Evolutionary conservation across 2,329 filamentous ascomycete species (phyloP), one percentile per base, ranked within the genome.

Genomic region (Pleoardoris graminearum): DNA sequence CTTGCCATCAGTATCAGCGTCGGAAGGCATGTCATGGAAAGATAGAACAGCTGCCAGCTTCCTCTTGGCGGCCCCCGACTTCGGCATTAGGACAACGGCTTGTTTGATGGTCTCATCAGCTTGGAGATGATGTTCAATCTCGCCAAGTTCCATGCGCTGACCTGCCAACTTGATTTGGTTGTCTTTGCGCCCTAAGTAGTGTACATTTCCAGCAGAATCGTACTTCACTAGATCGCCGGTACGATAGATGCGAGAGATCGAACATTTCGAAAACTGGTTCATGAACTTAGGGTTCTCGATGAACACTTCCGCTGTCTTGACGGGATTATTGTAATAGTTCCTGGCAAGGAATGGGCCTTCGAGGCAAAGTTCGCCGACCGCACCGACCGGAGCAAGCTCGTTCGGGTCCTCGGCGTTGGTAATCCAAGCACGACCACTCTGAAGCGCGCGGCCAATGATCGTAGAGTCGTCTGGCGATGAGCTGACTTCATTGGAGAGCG

Each of bases 21-120:
- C 45, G 4, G 33, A 12, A 10, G 42, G 21, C 7, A 67, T 52
- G 7, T 55, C 60, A 19, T 72, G 67, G 21, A 77, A 60, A 21
- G 73, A 74, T 48, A 79, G 55, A 2, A 81, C 72, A 10, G 76
- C 71, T 6, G 76, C 72, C n/a, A 80, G 71, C n/a, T 73, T 75
- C 50, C 75, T 69, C 50, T 76, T 72, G n/a, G 71, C 67, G 2
- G 66, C 72, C 1, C 76, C 76, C 14, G 46, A 45, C 54, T 77
- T 76, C 3, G 76, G 74, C 52, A 80, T 61, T 14, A 76, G 65
- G 3, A 79, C 76, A 42, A 79, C 69, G 3, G 70, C 72, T 53
- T 77, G 71, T 29, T 67, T 71, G 11, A 78, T 53, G 8, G 25
- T 47, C 17, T 57, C 25, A 35, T 68, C 58, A n/a, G 60, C 54